These are phyloP conservation scores for Aquilaria sinensis DNA, from an alignment of 345 rosid species.

Conservation along the genomic window DNA sequence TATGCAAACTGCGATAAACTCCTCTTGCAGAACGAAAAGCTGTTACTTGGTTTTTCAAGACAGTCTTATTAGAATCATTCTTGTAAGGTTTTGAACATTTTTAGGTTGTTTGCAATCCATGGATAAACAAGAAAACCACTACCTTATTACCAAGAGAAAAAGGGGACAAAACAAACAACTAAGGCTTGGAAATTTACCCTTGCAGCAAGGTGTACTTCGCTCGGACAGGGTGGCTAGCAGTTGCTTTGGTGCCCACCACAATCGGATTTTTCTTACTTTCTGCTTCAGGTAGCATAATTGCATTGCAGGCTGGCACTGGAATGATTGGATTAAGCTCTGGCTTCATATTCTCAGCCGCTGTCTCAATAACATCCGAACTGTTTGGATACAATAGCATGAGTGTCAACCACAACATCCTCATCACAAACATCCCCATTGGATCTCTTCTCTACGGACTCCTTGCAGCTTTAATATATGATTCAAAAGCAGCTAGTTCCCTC, in stretches of 20 bases:
- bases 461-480: slow-evolving; percentile 68
- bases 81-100: background rate
- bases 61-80: slow-evolving; percentile 4
- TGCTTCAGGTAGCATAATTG: slow-evolving; percentile 37
- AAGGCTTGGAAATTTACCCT: slow-evolving; percentile 11
- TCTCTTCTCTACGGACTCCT: slow-evolving; percentile 68
- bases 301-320: slow-evolving; percentile 36
- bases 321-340: slow-evolving; percentile 78
- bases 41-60: background rate
- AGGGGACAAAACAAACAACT: slow-evolving; percentile 3
- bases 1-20: background rate
- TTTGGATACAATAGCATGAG: slow-evolving; percentile 72
- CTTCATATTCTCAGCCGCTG: slow-evolving; percentile 68
- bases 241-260: slow-evolving; percentile 60
- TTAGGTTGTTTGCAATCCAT: background rate
- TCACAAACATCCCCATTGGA: slow-evolving; percentile 88
- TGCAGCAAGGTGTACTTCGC: slow-evolving; percentile 76
- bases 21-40: slow-evolving; percentile 1
- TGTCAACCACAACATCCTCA: slow-evolving; percentile 88
- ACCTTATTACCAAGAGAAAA: no score
- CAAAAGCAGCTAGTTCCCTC: slow-evolving; percentile 29
- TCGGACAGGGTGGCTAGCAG: slow-evolving; percentile 79
- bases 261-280: slow-evolving; percentile 56
- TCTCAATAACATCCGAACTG: slow-evolving; percentile 78
- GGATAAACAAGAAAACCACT: background rate